phyloP scores from a whole-genome alignment of 2,329 filamentous ascomycete species.

The Cladosporium cucumerinum region DNA sequence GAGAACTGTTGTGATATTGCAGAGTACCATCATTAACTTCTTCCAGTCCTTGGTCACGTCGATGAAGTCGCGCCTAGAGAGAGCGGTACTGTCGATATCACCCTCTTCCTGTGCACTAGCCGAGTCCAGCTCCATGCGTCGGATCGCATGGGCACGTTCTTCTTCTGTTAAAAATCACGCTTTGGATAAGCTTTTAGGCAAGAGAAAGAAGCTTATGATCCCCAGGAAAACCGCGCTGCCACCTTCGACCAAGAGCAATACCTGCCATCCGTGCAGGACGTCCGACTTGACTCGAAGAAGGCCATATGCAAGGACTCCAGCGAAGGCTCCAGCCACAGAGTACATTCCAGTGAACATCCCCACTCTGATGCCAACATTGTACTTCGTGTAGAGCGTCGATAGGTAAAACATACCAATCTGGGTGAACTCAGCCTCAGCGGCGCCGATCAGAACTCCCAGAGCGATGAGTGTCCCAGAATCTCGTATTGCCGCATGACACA shows the following conservation, averaged over 20 bases:
- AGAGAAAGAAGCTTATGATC: slow-evolving; percentile 4
- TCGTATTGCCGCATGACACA: background rate
- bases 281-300: background rate
- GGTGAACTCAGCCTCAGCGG: slow-evolving; percentile 1
- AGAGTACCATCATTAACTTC: background rate
- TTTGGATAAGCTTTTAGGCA: background rate
- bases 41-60: slow-evolving; percentile 10
- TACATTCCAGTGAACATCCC: slow-evolving; percentile 10
- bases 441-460: background rate
- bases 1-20: slow-evolving; percentile 5
- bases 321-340: slow-evolving; percentile 1
- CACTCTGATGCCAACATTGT: slow-evolving; percentile 1
- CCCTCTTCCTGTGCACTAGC: slow-evolving; percentile 5
- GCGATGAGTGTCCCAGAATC: background rate
- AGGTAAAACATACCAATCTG: slow-evolving; percentile 12
- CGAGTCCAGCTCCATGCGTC: slow-evolving; percentile 3
- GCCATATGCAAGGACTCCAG: slow-evolving; percentile 4
- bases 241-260: slow-evolving; percentile 2
- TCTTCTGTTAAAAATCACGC: background rate
- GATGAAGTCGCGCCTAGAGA: slow-evolving; percentile 7
- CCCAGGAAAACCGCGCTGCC: slow-evolving; percentile 6
- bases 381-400: slow-evolving; percentile 5
- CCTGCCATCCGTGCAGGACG: slow-evolving; percentile 1
- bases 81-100: slow-evolving; percentile 3
- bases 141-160: slow-evolving; percentile 6